A percentile compares a stretch with the other conserved stretches of the same genome.
phyloP scores from a whole-genome alignment of 129 eudicot species.

The Erigeron canadensis region DNA sequence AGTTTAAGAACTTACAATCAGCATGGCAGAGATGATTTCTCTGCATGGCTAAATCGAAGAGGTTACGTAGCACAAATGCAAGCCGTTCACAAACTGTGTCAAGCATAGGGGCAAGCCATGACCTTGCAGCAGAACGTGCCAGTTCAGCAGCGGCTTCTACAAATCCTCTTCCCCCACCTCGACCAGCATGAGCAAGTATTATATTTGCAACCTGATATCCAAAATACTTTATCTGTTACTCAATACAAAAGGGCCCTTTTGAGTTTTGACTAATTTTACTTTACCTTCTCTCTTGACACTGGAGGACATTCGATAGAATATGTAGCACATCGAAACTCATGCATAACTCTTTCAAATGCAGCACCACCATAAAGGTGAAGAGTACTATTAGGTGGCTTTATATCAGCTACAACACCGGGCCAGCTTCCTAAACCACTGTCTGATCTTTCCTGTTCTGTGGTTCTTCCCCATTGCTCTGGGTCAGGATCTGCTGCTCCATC shows the following conservation, averaged over 20 bases:
- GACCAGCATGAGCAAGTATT: constrained; percentile 87
- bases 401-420: constrained; percentile 70
- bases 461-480: constrained; percentile 93
- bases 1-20: constrained; percentile 44
- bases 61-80: constrained; percentile 68
- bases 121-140: constrained; percentile 82
- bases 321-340: constrained; percentile 86
- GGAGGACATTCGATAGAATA: constrained; percentile 89
- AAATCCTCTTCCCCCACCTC: constrained; percentile 77
- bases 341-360: constrained; percentile 86
- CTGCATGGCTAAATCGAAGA: constrained; percentile 71
- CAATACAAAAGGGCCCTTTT: not conserved
- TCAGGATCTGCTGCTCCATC: constrained; percentile 92
- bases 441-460: constrained; percentile 68
- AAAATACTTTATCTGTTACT: constrained; percentile 1
- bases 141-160: constrained; percentile 90
- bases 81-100: constrained; percentile 82
- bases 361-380: constrained; percentile 92
- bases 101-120: constrained; percentile 89
- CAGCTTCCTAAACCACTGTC: constrained; percentile 83
- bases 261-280: not conserved
- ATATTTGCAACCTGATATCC: constrained; percentile 74
- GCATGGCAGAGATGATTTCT: constrained; percentile 49
- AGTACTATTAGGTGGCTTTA: constrained; percentile 72
- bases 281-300: constrained; percentile 82